Base-by-base conservation (phyloP, 495 filamentous ascomycete species). In the Antarctomyces pellizariae region DNA sequence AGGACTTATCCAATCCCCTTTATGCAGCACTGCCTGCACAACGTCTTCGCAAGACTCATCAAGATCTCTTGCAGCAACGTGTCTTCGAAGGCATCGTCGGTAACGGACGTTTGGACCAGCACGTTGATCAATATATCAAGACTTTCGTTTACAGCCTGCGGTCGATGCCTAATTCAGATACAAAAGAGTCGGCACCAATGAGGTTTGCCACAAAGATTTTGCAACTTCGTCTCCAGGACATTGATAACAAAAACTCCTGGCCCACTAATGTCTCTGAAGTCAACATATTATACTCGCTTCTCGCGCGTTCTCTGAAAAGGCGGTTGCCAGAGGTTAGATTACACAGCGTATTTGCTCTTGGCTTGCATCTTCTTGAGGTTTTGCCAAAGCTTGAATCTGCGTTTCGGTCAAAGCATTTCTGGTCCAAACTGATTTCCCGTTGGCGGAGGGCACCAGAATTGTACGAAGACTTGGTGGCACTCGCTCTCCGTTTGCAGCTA, bases 1-100 rank as follows among this genome's bases (percentile, higher is more conserved):
- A 40, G 25, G 37, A 40, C 30, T 7, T 25, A 7, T 37, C 34
- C 10, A 40, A 40, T 31, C 30, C 37, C 10, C 23, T 40, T 8
- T 40, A 37, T 27, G 19, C 23, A 22, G 8, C 21, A n/a, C 25
- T 40, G 13, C 20, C 20, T 7, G 9, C 30, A 9, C 1, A 3
- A 7, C 19, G 13, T 2, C 7, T 38, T 2, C 7, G 35, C 4
- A 16, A 20, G 16, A 16, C 32, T 9, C 36, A 38, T 16, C 12
- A 13, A 12, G 33, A 38, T n/a, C 26, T 38, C 19, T 21, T 38
- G 12, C 25, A 20, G 24, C 24, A 34, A 18, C 33, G 32, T 13
- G 24, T 36, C 6, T 15, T 30, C 16, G 25, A 32, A 11, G 29
- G 30, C 21, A 14, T 36, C 18, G 16, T 32, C 21, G 28, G 28